These are phyloP conservation scores for Starmerella floris DNA, from an alignment of 805 yeast genomes.

Conservation along the genomic window DNA sequence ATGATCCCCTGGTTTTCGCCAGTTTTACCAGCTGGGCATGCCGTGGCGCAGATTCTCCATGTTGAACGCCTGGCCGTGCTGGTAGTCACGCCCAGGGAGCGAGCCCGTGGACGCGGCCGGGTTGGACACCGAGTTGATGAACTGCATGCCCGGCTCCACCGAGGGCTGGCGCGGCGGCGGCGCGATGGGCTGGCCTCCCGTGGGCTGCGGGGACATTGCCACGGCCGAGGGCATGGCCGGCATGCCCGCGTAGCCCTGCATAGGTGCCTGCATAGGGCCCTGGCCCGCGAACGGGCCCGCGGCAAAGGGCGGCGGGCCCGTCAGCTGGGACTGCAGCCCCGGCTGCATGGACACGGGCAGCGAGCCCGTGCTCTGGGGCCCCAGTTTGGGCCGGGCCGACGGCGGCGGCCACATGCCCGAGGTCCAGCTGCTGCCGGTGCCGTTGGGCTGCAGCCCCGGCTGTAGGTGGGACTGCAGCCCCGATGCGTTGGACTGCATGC, in stretches of 20 bases:
- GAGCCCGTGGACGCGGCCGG: not conserved
- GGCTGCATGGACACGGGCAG: constrained; percentile 8
- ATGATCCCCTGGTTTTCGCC: no score
- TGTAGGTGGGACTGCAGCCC: not conserved
- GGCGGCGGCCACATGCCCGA: not conserved
- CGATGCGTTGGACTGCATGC: constrained; percentile 8
- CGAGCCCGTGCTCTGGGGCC: constrained; percentile 13
- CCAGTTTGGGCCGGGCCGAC: constrained; percentile 1
- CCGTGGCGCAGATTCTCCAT: constrained; percentile 17
- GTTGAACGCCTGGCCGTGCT: constrained; percentile 10
- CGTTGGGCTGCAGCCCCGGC: not conserved
- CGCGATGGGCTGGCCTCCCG: constrained; percentile 1
- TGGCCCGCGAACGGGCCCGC: not conserved
- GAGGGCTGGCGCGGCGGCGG: constrained; percentile 1
- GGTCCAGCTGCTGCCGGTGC: not conserved
- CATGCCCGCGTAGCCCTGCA: not conserved
- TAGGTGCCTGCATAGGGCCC: not conserved
- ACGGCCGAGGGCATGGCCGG: not conserved
- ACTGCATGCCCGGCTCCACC: constrained; percentile 14
- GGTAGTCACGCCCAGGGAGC: not conserved
- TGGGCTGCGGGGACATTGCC: constrained; percentile 6
- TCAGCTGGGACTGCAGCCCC: constrained; percentile 1
- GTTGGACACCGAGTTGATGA: constrained; percentile 15
- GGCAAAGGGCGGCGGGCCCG: not conserved
- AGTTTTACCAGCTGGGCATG: constrained; percentile 15